These are phyloP conservation scores for Monosporascus sp. DNA, from an alignment of 2,329 filamentous ascomycete species.

Conservation along the genomic window DNA sequence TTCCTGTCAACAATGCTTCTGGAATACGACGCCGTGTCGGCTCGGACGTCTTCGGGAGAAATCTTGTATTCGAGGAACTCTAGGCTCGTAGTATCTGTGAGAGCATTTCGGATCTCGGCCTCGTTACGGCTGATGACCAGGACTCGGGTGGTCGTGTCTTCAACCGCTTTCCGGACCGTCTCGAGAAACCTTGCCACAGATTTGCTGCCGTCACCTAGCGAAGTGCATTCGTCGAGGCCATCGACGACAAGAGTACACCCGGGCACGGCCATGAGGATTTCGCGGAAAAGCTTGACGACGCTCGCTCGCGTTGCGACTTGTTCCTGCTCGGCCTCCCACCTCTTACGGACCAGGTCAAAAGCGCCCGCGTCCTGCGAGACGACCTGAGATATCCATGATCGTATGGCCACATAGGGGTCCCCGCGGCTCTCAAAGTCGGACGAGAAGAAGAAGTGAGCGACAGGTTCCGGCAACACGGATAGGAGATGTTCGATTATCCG, in stretches of 20 bases:
- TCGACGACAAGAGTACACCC: slow-evolving; percentile 22
- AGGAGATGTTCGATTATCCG: slow-evolving; percentile 20
- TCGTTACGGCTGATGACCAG: slow-evolving; percentile 23
- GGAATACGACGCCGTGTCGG: slow-evolving; percentile 19
- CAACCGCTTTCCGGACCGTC: neutral
- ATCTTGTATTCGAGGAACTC: slow-evolving; percentile 14
- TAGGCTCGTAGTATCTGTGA: neutral
- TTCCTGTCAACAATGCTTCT: slow-evolving; percentile 23
- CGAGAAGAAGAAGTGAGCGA: slow-evolving; percentile 29
- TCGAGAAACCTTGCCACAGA: slow-evolving; percentile 14
- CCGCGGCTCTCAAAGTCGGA: slow-evolving; percentile 18
- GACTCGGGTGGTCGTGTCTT: slow-evolving; percentile 9
- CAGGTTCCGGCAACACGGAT: no score
- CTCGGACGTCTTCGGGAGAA: slow-evolving; percentile 12
- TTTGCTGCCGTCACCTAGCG: neutral
- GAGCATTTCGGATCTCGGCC: slow-evolving; percentile 14
- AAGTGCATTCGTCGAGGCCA: slow-evolving; percentile 30
- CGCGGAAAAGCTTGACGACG: slow-evolving; percentile 14
- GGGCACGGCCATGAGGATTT: slow-evolving; percentile 7
- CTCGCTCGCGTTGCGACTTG: slow-evolving; percentile 8
- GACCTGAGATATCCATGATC: slow-evolving; percentile 27
- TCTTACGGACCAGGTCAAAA: slow-evolving; percentile 7
- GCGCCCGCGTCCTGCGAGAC: slow-evolving; percentile 1
- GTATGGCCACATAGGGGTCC: slow-evolving; percentile 20
- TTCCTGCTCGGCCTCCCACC: neutral